Evolutionary conservation across 176 grass and related monocot genomes (phyloP).

Genomic region (Aechmea fasciata): DNA sequence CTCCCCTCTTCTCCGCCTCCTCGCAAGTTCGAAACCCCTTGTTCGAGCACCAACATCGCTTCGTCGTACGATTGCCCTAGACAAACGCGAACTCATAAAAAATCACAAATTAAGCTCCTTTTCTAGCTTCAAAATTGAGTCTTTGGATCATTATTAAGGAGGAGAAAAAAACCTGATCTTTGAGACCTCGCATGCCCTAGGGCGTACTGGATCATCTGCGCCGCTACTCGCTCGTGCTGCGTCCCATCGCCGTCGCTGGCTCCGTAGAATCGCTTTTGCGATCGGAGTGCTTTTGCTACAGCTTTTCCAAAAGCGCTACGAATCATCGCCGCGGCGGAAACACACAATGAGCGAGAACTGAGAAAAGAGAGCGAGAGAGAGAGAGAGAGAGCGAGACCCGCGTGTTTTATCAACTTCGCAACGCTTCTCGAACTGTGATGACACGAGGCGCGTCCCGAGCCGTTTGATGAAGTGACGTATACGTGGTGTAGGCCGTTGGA

Average conservation of each 20-base stretch:
- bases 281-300: conserved; percentile 12
- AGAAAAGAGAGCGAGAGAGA: not conserved
- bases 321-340: conserved; percentile 5
- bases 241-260: conserved; percentile 13
- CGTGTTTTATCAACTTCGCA: not conserved
- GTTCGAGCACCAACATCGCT: conserved; percentile 85
- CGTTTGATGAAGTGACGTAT: too few species aligned
- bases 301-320: conserved; percentile 18
- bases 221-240: conserved; percentile 46
- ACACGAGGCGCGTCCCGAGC: too few species aligned
- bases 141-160: not conserved
- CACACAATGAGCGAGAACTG: not conserved
- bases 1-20: conserved; percentile 40
- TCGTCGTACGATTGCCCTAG: conserved; percentile 40
- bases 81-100: conserved; percentile 2
- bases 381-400: not conserved
- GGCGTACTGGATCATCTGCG: conserved; percentile 77
- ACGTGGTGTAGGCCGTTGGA: too few species aligned
- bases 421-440: not conserved
- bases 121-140: not conserved
- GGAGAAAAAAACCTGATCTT: conserved; percentile 41
- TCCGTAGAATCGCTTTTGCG: conserved; percentile 1
- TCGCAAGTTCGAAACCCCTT: conserved; percentile 72
- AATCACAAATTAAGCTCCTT: not conserved
- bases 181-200: conserved; percentile 38